Conservation (phyloP, 163 green algal genomes). For the Coccomyxa subellipsoidea region DNA sequence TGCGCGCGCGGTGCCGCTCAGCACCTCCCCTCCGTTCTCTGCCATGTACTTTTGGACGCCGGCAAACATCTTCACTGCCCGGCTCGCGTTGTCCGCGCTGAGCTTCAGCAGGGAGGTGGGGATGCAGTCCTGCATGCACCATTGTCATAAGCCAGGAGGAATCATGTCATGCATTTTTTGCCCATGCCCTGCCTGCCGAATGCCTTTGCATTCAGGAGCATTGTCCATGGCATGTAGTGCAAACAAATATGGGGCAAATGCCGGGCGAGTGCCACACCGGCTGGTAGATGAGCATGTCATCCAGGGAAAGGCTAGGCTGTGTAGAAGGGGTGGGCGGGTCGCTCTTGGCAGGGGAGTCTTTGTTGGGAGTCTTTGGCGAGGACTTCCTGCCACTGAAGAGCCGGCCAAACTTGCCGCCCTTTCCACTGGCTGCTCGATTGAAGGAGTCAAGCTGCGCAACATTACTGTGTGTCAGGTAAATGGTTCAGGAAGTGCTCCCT, state of each 20-base stretch:
- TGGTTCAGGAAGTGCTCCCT: too few species aligned
- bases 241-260: too few species aligned
- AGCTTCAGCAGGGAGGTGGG: slow-evolving; percentile 88
- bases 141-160: background rate
- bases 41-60: slow-evolving; percentile 89
- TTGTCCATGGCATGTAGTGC: too few species aligned
- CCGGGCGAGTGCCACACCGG: slow-evolving; percentile 2
- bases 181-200: background rate
- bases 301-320: slow-evolving; percentile 39
- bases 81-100: slow-evolving; percentile 66
- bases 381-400: slow-evolving; percentile 27
- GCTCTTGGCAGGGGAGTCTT: slow-evolving; percentile 4
- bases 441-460: slow-evolving; percentile 62
- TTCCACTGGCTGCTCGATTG: slow-evolving; percentile 46
- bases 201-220: too few species aligned
- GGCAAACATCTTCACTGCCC: slow-evolving; percentile 93
- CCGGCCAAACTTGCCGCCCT: slow-evolving; percentile 28
- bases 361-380: slow-evolving; percentile 3
- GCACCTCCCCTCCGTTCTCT: slow-evolving; percentile 40
- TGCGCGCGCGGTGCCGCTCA: slow-evolving; percentile 33
- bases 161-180: too few species aligned
- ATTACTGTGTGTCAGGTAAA: too few species aligned
- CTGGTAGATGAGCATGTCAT: slow-evolving; percentile 80
- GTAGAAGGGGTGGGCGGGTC: background rate
- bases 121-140: slow-evolving; percentile 68